These are phyloP conservation scores for Fusarium temperatum DNA, from an alignment of 2,329 filamentous ascomycete species.

Conservation along the genomic window DNA sequence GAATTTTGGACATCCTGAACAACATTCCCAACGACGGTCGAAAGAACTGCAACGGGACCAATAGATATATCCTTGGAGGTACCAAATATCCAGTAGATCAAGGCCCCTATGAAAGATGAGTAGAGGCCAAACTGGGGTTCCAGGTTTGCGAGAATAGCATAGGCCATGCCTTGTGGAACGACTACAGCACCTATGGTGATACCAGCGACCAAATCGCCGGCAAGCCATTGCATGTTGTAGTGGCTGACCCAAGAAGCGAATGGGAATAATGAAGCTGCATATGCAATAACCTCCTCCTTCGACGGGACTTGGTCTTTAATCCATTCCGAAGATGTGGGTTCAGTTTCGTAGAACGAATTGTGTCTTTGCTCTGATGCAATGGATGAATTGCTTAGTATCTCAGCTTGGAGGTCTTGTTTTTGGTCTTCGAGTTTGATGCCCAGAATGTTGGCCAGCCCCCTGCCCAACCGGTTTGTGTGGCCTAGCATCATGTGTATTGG, in stretches of 20 bases:
- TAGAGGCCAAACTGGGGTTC: constrained; percentile 80
- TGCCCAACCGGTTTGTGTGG: constrained; percentile 67
- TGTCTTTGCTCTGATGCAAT: constrained; percentile 76
- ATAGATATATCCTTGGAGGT: constrained; percentile 99
- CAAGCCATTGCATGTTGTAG: constrained; percentile 91
- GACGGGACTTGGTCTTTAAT: constrained; percentile 71
- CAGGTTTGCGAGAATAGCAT: constrained; percentile 85
- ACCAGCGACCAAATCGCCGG: constrained; percentile 87
- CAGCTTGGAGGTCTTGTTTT: constrained; percentile 58
- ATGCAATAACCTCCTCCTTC: constrained; percentile 62
- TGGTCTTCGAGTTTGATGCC: constrained; percentile 80
- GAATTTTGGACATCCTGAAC: constrained; percentile 69
- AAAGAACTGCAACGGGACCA: constrained; percentile 95
- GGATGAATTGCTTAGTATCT: constrained; percentile 80
- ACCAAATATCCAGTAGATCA: constrained; percentile 97
- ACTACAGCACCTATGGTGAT: constrained; percentile 72
- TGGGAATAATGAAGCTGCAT: constrained; percentile 80
- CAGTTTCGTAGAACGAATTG: constrained; percentile 83
- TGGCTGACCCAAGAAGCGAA: constrained; percentile 87
- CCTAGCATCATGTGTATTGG: constrained; percentile 25
- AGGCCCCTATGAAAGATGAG: constrained; percentile 93
- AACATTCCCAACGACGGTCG: constrained; percentile 86
- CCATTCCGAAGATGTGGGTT: constrained; percentile 80
- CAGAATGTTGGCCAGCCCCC: constrained; percentile 78
- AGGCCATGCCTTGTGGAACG: constrained; percentile 97